A percentile compares a stretch with the other conserved stretches of the same genome.
These are phyloP conservation scores for Mesotaenium endlicherianum DNA, from an alignment of 139 green algal genomes.

Conservation along the genomic window DNA sequence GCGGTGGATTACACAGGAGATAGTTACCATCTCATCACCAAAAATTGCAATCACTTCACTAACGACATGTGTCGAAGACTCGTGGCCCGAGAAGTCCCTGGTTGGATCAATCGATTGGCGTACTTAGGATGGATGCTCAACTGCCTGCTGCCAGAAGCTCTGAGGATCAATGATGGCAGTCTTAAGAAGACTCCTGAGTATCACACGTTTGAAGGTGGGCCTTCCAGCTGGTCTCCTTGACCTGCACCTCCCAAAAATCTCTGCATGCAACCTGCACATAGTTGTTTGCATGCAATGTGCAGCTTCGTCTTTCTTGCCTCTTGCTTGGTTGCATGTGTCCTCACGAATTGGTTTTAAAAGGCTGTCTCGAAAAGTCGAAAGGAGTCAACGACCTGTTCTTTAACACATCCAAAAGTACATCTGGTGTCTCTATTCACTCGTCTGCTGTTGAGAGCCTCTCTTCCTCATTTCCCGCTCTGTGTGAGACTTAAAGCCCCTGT, in stretches of 20 bases:
- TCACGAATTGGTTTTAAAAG: background rate
- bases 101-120: slow-evolving; percentile 59
- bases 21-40: slow-evolving; percentile 81
- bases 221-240: background rate
- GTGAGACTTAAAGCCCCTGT: no score
- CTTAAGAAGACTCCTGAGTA: slow-evolving; percentile 3
- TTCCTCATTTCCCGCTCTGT: no score
- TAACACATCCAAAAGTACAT: background rate
- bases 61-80: slow-evolving; percentile 69
- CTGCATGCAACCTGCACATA: background rate
- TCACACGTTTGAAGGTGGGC: background rate
- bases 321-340: background rate
- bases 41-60: slow-evolving; percentile 89
- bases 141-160: slow-evolving; percentile 37
- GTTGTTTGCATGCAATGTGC: background rate
- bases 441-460: no score
- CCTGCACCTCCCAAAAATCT: background rate
- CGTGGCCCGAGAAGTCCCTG: slow-evolving; percentile 62
- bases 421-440: no score
- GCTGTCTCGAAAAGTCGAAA: background rate
- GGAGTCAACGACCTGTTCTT: background rate
- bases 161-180: slow-evolving; percentile 19
- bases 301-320: background rate
- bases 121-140: slow-evolving; percentile 40
- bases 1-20: slow-evolving; percentile 67